Conservation (phyloP, 2,329 filamentous ascomycete genomes). For the Colletotrichum sp. region DNA sequence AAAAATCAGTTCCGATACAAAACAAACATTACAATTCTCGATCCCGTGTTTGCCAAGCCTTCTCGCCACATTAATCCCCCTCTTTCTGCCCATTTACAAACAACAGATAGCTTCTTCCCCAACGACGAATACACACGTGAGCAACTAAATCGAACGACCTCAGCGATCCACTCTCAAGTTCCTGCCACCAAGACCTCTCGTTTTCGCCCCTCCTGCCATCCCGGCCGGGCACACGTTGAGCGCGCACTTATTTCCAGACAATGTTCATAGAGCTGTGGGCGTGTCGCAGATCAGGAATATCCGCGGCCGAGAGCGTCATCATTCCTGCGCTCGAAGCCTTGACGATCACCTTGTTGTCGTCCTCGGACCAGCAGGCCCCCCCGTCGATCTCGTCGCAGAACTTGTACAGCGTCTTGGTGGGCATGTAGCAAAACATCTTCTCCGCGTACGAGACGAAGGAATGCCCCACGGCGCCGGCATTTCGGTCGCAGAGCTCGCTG, state of each 20-base stretch:
- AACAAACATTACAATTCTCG: background rate
- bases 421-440: constrained; percentile 24
- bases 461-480: background rate
- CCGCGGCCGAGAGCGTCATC: background rate
- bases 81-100: background rate
- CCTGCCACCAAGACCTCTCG: background rate
- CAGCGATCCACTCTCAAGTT: background rate
- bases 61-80: background rate
- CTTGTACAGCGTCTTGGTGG: constrained; percentile 16
- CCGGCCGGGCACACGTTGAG: background rate
- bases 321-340: background rate
- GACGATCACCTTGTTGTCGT: constrained; percentile 1
- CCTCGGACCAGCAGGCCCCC: constrained; percentile 22
- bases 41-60: background rate
- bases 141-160: background rate
- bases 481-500: background rate
- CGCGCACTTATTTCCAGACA: background rate
- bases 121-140: background rate
- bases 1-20: background rate
- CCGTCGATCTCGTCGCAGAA: constrained; percentile 12
- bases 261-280: background rate
- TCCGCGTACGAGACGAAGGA: constrained; percentile 22
- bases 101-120: background rate
- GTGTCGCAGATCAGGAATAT: background rate
- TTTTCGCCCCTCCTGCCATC: background rate